A percentile compares a stretch with the other conserved stretches of the same genome.
Evolutionary conservation across 2,329 filamentous ascomycete species (phyloP).

Genomic region (Aspergillus spinulosporus): DNA sequence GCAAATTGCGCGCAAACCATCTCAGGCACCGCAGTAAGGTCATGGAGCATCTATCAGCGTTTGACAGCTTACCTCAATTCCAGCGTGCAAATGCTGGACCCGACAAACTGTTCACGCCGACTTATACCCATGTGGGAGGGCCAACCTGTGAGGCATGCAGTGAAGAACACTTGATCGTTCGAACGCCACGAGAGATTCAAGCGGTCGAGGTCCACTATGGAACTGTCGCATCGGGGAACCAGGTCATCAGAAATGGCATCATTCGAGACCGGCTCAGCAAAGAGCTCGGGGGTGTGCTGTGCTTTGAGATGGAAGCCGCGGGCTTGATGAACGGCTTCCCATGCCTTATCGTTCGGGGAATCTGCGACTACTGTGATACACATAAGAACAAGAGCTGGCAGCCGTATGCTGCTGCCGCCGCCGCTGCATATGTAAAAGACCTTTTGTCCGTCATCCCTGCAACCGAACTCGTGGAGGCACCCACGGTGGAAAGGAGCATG

Average conservation of each 20-base stretch:
- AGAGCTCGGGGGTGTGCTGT: conserved; percentile 12
- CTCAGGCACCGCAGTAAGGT: background rate
- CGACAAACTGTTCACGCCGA: background rate
- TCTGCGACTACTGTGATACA: conserved; percentile 21
- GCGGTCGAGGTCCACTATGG: conserved; percentile 4
- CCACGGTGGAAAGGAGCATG: background rate
- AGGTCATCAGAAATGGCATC: conserved; percentile 13
- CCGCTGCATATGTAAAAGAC: conserved; percentile 5
- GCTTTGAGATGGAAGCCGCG: conserved; percentile 10
- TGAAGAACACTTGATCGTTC: background rate
- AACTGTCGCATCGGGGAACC: conserved; percentile 1
- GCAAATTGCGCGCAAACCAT: background rate
- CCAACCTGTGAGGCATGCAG: background rate
- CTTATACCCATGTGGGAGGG: background rate
- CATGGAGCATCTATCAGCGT: background rate
- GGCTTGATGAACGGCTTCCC: conserved; percentile 6
- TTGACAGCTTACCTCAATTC: background rate
- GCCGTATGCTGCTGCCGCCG: background rate
- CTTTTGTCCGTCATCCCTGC: background rate
- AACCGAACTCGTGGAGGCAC: background rate
- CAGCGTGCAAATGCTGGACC: background rate
- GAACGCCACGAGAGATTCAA: background rate
- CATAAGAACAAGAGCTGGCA: conserved; percentile 10
- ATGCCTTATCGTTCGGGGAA: conserved; percentile 3
- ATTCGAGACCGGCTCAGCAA: conserved; percentile 21